Evolutionary conservation across 2,329 filamentous ascomycete species (phyloP).

Genomic region (Arthroderma sp.): DNA sequence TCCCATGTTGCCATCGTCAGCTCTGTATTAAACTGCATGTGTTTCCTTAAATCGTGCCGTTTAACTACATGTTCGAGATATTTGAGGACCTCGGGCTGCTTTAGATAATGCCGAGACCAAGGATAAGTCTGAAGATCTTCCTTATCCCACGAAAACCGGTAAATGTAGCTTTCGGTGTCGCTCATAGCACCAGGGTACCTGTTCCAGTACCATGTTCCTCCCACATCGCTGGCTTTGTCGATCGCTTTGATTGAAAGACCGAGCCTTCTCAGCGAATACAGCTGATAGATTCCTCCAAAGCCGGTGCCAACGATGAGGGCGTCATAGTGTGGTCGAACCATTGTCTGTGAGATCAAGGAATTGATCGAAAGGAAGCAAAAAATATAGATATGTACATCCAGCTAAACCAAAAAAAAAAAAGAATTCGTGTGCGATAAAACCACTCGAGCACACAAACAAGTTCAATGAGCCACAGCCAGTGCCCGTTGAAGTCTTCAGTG

Average conservation of each 20-base stretch:
- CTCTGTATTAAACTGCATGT: slow-evolving; percentile 37
- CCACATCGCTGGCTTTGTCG: slow-evolving; percentile 35
- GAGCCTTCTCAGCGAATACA: slow-evolving; percentile 24
- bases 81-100: slow-evolving; percentile 33
- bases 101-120: slow-evolving; percentile 38
- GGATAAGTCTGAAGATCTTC: slow-evolving; percentile 36
- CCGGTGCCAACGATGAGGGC: slow-evolving; percentile 32
- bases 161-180: slow-evolving; percentile 48
- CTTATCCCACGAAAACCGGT: slow-evolving; percentile 48
- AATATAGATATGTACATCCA: too few species aligned
- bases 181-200: slow-evolving; percentile 38
- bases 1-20: slow-evolving; percentile 36
- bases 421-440: too few species aligned
- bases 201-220: slow-evolving; percentile 38
- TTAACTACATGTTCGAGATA: slow-evolving; percentile 35
- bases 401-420: too few species aligned
- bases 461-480: too few species aligned
- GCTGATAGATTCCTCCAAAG: slow-evolving; percentile 25
- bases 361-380: too few species aligned
- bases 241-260: slow-evolving; percentile 28
- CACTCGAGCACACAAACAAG: too few species aligned
- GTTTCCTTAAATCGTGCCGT: slow-evolving; percentile 30
- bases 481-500: too few species aligned
- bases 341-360: too few species aligned
- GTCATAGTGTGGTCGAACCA: too few species aligned